A percentile compares a stretch with the other conserved stretches of the same genome.
Conservation (phyloP, 2,329 filamentous ascomycete species). For the Endocalyx cinctus region DNA sequence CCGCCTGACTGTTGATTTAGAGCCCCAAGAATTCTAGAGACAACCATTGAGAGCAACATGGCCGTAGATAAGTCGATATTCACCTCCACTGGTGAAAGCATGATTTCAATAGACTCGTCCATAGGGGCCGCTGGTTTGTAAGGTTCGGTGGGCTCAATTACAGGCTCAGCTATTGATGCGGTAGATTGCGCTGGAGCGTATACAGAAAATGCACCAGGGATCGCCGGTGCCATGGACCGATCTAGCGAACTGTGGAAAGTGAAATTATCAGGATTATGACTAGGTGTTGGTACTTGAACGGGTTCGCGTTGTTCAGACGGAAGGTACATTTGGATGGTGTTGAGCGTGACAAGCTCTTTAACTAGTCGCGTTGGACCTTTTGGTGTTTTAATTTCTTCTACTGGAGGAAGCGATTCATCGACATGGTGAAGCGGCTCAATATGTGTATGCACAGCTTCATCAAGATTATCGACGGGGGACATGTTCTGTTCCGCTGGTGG, state of each 20-base stretch:
- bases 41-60: constrained; percentile 48
- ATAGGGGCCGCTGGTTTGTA: constrained; percentile 10
- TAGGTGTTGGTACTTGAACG: constrained; percentile 29
- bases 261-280: constrained; percentile 6
- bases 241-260: constrained; percentile 8
- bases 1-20: constrained; percentile 27
- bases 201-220: constrained; percentile 60
- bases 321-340: constrained; percentile 49
- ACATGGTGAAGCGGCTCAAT: constrained; percentile 11
- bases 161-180: constrained; percentile 11
- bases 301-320: constrained; percentile 44
- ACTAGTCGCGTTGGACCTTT: constrained; percentile 50
- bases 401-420: constrained; percentile 9
- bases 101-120: constrained; percentile 42
- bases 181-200: constrained; percentile 25
- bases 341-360: constrained; percentile 49
- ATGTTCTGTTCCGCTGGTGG: constrained; percentile 2
- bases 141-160: constrained; percentile 2
- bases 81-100: constrained; percentile 47
- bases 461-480: constrained; percentile 15
- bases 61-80: constrained; percentile 54
- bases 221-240: constrained; percentile 40
- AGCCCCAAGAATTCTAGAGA: constrained; percentile 44
- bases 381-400: constrained; percentile 46
- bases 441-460: constrained; percentile 14